Base-by-base conservation (phyloP, 345 rosid species). In the Raphanus sativus region DNA sequence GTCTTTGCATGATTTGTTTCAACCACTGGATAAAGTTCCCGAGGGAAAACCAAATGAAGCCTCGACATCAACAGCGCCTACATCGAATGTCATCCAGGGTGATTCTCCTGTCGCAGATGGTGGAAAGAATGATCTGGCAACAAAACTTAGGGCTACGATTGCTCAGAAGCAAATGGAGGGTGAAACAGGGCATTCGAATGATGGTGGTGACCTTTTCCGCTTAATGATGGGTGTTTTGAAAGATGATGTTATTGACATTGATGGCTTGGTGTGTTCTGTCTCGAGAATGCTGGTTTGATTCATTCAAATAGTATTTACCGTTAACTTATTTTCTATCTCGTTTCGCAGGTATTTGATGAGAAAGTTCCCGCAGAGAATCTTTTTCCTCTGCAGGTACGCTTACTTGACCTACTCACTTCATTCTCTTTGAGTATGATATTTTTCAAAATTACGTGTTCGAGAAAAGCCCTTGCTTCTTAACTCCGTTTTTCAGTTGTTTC, bases 171-270 rank as follows among this genome's bases (percentile, higher is more conserved):
- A 95, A 82, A 87, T 88, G 97, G 96, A 89, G 81, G 89, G 80
- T 74, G 97, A 91, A 74, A 84, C 73, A 68, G 94, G 91, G 69
- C 90, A 87, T 79, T 71, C 90, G 59, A 91, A 89, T 76, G 94
- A 94, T 75, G 98, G 98, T 50, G 93, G 97, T 68, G 89, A 89
- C 85, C 81, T 95, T 68, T 81, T 95, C 26, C 96, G 92, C 77
- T 67, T 93, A 67, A 91, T 95, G 96, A 89, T 95, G 85, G 97
- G 86, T 75, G 94, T 88, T 84, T 65, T 91, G 77, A 91, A 91
- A 83, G 97, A 91, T 75, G 95, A 93, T 77, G 98, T 87, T 75
- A 93, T 91, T 86, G 99, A 95, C 84, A 87, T 95, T 81, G 97
- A 91, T 76, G 91, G 94, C 84, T 89, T 95, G 97, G 96, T 91